Evolutionary conservation across 2,329 filamentous ascomycete genomes (phyloP).

Genomic region (Incumbomyces delicatus): DNA sequence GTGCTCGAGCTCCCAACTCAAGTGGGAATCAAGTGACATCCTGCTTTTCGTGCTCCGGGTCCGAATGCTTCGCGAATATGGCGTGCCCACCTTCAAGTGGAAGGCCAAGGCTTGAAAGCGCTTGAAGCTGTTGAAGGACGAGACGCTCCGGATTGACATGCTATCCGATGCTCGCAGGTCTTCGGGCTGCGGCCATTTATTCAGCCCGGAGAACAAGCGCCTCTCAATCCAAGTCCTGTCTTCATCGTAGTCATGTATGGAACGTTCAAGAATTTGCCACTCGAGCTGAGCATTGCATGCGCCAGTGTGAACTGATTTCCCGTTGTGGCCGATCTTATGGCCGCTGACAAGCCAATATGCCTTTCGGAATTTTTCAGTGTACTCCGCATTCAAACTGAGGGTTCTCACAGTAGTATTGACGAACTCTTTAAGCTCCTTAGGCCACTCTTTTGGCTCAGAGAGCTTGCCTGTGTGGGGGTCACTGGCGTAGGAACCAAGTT

Average conservation of each 20-base stretch:
- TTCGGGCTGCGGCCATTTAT: not conserved
- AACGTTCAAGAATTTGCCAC: not conserved
- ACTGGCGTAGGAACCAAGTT: not conserved
- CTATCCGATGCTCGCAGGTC: not conserved
- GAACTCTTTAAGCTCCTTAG: not conserved
- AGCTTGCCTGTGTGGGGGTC: not conserved
- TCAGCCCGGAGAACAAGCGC: not conserved
- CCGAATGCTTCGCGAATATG: not conserved
- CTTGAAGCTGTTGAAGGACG: not conserved
- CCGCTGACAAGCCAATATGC: not conserved
- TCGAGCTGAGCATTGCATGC: not conserved
- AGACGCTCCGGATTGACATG: not conserved
- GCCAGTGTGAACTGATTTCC: not conserved
- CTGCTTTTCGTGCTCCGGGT: not conserved
- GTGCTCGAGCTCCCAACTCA: not conserved
- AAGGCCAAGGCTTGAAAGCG: not conserved
- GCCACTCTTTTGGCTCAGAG: not conserved
- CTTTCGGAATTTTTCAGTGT: constrained; percentile 1
- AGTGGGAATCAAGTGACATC: not conserved
- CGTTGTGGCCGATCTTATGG: not conserved
- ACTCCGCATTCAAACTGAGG: not conserved
- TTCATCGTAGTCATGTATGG: not conserved
- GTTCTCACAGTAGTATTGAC: not conserved
- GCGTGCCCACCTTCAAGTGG: not conserved
- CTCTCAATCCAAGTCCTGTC: not conserved